A percentile compares a stretch with the other conserved stretches of the same genome.
Evolutionary conservation across 257 asterid genomes (phyloP).

Genomic region (Solanum paucissectum): DNA sequence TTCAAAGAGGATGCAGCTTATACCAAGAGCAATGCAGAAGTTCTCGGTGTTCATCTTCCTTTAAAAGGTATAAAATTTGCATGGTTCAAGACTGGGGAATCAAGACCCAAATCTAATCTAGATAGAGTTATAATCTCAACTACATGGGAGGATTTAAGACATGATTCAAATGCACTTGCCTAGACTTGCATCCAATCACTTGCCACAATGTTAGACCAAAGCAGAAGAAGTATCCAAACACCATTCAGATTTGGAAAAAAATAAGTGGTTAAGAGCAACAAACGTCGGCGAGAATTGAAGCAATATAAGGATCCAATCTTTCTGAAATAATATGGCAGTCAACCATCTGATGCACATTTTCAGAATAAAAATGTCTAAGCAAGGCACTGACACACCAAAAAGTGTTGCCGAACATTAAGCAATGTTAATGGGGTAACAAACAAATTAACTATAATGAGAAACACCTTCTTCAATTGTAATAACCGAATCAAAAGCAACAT

Average conservation of each 20-base stretch:
- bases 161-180: neutral
- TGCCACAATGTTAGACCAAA: neutral
- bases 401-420: neutral
- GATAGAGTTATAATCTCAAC: neutral
- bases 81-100: neutral
- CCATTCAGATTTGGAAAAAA: neutral
- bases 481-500: neutral
- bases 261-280: neutral
- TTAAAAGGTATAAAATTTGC: neutral
- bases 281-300: neutral
- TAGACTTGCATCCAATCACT: neutral
- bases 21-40: neutral
- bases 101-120: neutral
- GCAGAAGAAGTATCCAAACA: neutral
- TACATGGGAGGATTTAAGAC: neutral
- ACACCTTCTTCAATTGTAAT: neutral
- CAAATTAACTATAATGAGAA: neutral
- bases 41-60: neutral
- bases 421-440: neutral
- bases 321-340: neutral
- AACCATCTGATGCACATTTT: neutral
- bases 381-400: neutral
- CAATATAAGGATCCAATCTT: neutral
- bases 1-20: neutral
- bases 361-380: neutral